phyloP scores from a whole-genome alignment of 2,329 filamentous ascomycete species.

The Stagonosporopsis tanaceti region DNA sequence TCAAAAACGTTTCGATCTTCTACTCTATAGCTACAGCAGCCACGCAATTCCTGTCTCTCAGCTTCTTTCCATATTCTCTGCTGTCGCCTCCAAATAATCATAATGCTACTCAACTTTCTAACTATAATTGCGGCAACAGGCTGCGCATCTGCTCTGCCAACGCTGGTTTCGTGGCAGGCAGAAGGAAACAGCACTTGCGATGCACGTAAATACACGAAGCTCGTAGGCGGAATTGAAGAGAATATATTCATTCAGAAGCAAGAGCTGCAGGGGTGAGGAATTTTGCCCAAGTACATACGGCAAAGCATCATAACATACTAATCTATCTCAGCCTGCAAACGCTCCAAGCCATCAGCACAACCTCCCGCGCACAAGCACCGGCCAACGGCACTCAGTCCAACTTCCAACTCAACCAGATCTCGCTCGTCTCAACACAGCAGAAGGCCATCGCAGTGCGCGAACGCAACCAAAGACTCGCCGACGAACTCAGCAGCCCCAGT shows the following conservation, averaged over 20 bases:
- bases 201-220: conserved; percentile 4
- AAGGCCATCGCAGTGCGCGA: conserved; percentile 30
- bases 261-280: conserved; percentile 27
- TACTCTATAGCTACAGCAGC: not conserved
- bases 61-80: not conserved
- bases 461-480: conserved; percentile 30
- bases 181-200: conserved; percentile 5
- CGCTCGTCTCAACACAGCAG: conserved; percentile 23
- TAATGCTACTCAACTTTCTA: not conserved
- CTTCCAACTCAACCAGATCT: conserved; percentile 18
- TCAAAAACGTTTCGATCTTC: conserved; percentile 11
- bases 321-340: conserved; percentile 5
- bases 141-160: not conserved
- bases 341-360: conserved; percentile 17
- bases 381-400: conserved; percentile 16
- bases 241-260: conserved; percentile 34
- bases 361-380: not conserved
- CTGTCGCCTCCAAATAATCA: not conserved
- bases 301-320: not conserved
- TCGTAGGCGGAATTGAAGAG: conserved; percentile 27
- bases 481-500: conserved; percentile 25
- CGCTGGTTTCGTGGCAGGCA: not conserved
- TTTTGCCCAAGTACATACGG: not conserved
- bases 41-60: not conserved
- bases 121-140: not conserved